Evolutionary conservation across 2,329 filamentous ascomycete species (phyloP), one percentile per base, ranked within the genome.

Genomic region (Tolypocladium ovalisporum): DNA sequence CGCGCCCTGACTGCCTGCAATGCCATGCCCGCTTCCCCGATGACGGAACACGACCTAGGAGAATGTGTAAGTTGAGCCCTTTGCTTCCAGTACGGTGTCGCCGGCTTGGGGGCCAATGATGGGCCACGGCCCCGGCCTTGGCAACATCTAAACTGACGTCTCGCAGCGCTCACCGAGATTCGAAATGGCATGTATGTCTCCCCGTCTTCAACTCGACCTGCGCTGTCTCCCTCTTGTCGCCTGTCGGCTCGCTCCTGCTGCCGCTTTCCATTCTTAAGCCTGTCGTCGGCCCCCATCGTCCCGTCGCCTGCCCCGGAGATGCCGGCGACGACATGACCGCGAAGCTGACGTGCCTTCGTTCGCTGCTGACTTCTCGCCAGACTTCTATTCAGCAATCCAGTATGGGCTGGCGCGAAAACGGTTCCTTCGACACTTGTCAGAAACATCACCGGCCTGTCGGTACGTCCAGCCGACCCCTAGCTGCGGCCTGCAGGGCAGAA

Each of bases 331-430:
- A 22, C 10, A 17, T 12, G 17, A 19, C 19, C 2, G 10, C n/a
- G 47, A 1, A 34, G 29, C 47, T 34, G 29, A 7, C 15, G 6
- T 34, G 19, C 10, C 47, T 17, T 51, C 19, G 47, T 34, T 34
- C 47, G 29, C 29, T 17, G 35, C 57, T 56, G 49, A 54, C 35
- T n/a, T 37, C 40, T 44, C 42, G 53, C 19, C 62, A 83, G 81
- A 71, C 76, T 83, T 68, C 74, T 84, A 60, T 82, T 84, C 69
- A 84, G 78, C 71, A 83, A 83, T 68, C 81, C 81, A 35, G 75
- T 75, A 57, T 83, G 78, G 76, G 73, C 71, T 56, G 77, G 78
- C 62, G 73, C 73, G 56, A 73, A 73, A 60, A 77, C 76, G 27
- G 70, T 79, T 56, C 76, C 80, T 44, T 79, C 76, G 61, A 82